phyloP scores from a whole-genome alignment of 129 eudicot genomes.

The Helianthus tuberosus region DNA sequence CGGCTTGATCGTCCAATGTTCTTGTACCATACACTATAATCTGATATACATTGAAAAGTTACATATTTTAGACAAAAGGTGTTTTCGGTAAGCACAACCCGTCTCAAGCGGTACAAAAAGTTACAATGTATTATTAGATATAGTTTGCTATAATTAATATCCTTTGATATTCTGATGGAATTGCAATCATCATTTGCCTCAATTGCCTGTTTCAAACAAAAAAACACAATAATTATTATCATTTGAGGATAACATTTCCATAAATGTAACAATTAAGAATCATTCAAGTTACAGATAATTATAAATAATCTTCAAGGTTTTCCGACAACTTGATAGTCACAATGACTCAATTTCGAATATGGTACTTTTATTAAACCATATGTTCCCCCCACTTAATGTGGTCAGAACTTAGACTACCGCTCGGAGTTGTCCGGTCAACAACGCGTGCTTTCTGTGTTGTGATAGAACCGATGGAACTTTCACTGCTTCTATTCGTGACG shows the following conservation, averaged over 20 bases:
- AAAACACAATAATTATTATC: background rate
- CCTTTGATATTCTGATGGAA: too few species aligned
- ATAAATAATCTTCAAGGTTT: background rate
- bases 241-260: background rate
- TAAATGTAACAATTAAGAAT: background rate
- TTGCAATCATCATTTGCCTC: too few species aligned
- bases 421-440: constrained; percentile 79
- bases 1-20: background rate
- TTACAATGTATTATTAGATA: too few species aligned
- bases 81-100: background rate
- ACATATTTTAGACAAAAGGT: background rate
- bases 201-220: too few species aligned
- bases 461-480: constrained; percentile 63
- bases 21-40: background rate
- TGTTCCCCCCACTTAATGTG: background rate
- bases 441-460: constrained; percentile 73
- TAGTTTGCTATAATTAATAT: too few species aligned
- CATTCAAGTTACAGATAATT: constrained; percentile 10
- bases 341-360: constrained; percentile 21
- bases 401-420: constrained; percentile 35
- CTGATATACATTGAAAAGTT: background rate
- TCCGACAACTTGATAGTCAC: constrained; percentile 7
- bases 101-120: too few species aligned
- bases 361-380: background rate
- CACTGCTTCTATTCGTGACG: constrained; percentile 50